Evolutionary conservation across 1,139 yeast species (phyloP).

Genomic region (Diutina pseudorugosa): DNA sequence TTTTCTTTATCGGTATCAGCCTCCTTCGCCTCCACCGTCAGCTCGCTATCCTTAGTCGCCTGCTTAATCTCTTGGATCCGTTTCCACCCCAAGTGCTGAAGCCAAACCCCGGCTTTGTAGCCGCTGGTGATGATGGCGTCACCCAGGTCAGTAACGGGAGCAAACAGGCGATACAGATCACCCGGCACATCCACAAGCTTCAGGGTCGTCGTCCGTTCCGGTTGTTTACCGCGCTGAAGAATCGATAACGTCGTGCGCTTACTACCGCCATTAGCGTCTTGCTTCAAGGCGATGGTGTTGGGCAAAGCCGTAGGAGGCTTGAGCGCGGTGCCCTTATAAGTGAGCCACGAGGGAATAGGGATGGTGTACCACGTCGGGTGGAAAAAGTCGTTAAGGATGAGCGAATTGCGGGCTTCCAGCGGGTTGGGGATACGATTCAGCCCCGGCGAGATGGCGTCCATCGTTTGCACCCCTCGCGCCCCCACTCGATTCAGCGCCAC

Average conservation of each 20-base stretch:
- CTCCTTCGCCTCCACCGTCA: conserved; percentile 4
- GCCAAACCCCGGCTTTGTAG: conserved; percentile 65
- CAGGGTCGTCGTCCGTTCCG: neutral
- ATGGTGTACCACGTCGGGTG: conserved; percentile 85
- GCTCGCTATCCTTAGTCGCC: conserved; percentile 7
- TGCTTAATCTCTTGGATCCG: conserved; percentile 27
- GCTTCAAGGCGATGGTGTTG: neutral
- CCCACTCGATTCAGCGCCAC: conserved; percentile 27
- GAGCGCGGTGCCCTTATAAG: conserved; percentile 27
- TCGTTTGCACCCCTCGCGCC: neutral
- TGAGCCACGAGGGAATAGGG: conserved; percentile 75
- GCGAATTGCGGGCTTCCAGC: conserved; percentile 44
- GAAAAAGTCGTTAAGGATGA: conserved; percentile 55
- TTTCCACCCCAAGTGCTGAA: conserved; percentile 55
- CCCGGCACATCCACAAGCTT: neutral
- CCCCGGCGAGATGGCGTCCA: conserved; percentile 2
- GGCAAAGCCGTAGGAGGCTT: conserved; percentile 12
- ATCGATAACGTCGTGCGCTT: neutral
- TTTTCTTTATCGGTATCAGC: conserved; percentile 5
- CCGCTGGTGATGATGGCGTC: conserved; percentile 53
- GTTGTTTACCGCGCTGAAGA: neutral
- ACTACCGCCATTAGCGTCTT: neutral
- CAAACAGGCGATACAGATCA: conserved; percentile 40
- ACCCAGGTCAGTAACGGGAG: conserved; percentile 65
- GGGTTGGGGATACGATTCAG: conserved; percentile 39